A percentile compares a stretch with the other conserved stretches of the same genome.
phyloP scores from a whole-genome alignment of 805 yeast species.

The Saccharomycopsis synnaedendra region DNA sequence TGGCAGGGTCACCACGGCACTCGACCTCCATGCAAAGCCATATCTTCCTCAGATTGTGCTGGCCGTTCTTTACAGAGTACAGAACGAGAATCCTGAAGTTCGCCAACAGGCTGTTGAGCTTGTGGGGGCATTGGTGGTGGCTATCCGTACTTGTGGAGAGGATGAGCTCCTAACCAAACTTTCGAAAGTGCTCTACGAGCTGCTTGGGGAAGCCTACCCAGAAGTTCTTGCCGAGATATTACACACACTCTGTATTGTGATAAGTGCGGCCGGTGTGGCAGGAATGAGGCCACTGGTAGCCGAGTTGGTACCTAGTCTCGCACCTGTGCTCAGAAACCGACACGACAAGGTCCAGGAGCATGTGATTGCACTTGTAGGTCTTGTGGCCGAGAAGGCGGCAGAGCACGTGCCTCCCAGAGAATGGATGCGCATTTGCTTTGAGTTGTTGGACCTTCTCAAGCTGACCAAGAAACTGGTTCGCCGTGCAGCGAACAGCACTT shows the following conservation, averaged over 20 bases:
- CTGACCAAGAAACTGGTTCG: slow-evolving; percentile 69
- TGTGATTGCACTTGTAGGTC: slow-evolving; percentile 68
- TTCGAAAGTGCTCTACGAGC: slow-evolving; percentile 72
- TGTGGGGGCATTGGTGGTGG: slow-evolving; percentile 53
- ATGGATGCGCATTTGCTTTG: slow-evolving; percentile 96
- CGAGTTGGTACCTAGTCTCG: slow-evolving; percentile 75
- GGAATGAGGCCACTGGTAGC: slow-evolving; percentile 69
- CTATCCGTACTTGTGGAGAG: slow-evolving; percentile 53
- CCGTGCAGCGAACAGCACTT: slow-evolving; percentile 77
- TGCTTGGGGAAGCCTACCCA: slow-evolving; percentile 89
- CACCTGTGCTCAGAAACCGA: slow-evolving; percentile 83
- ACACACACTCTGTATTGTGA: slow-evolving; percentile 54
- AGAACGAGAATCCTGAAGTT: slow-evolving; percentile 56
- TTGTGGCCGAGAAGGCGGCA: slow-evolving; percentile 69
- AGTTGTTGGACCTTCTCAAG: slow-evolving; percentile 77
- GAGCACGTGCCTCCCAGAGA: slow-evolving; percentile 83
- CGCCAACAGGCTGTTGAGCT: slow-evolving; percentile 82
- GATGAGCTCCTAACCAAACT: slow-evolving; percentile 52
- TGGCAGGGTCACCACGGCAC: slow-evolving; percentile 47
- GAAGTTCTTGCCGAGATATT: slow-evolving; percentile 84
- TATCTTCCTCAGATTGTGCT: slow-evolving; percentile 64
- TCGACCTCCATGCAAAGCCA: slow-evolving; percentile 57
- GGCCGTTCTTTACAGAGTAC: slow-evolving; percentile 59
- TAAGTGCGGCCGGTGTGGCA: slow-evolving; percentile 53
- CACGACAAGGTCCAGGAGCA: slow-evolving; percentile 87